Evolutionary conservation across 23 red algal genomes (phyloP).

Genomic region (Gracilariopsis chorda): DNA sequence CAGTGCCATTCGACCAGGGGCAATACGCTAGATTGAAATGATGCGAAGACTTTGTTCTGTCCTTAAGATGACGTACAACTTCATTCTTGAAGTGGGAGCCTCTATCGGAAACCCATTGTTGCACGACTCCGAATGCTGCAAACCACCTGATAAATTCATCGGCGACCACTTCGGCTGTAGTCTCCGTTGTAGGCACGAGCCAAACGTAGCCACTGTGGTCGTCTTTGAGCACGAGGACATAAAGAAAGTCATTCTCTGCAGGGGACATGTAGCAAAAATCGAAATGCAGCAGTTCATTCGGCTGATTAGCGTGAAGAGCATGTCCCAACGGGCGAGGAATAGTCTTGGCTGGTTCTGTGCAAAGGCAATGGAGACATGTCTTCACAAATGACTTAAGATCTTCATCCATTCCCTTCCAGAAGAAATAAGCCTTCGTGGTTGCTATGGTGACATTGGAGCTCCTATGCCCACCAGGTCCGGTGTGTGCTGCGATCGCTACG

Average conservation of each 20-base stretch:
- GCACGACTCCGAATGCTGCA: no score
- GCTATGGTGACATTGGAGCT: background rate
- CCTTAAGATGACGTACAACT: no score
- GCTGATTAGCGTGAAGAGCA: no score
- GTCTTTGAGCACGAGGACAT: slow-evolving; percentile 5
- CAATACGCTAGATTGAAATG: slow-evolving; percentile 33
- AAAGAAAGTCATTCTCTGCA: background rate
- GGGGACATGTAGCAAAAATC: no score
- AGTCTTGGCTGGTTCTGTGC: background rate
- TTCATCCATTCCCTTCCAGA: background rate
- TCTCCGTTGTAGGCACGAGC: no score
- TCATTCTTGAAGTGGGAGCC: no score
- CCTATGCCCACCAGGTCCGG: background rate
- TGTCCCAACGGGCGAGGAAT: background rate
- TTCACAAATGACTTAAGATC: background rate
- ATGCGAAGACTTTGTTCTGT: no score
- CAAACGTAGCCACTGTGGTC: slow-evolving; percentile 25
- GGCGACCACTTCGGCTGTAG: no score
- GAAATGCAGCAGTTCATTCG: no score
- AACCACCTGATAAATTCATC: no score
- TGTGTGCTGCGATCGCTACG: no score
- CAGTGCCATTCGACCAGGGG: slow-evolving; percentile 22
- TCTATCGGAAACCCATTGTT: background rate
- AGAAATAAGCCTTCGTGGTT: background rate
- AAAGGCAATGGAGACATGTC: slow-evolving; percentile 8